Base-by-base conservation (phyloP, 1,139 yeast genomes). In the Protomyces inouyei region DNA sequence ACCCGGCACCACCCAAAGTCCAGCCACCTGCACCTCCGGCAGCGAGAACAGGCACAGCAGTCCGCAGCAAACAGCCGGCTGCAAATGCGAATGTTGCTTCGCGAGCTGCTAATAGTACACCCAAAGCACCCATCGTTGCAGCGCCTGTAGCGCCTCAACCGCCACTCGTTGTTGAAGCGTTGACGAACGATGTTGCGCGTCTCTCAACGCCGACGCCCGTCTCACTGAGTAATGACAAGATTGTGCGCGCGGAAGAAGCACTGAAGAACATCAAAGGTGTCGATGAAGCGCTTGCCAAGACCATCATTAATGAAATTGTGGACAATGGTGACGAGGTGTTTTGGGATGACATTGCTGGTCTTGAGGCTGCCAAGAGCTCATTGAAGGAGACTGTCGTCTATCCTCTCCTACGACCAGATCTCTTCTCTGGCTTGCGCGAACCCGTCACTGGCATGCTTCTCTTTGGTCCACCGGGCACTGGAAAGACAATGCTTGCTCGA, bases 401-500 rank as follows among this genome's bases (percentile, higher is more conserved):
- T 74, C 98, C 98, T 38, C 92, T 93, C 73, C 78, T 93, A 69
- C 81, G 98, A 59, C 98, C 98, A 0, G 98, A 93, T 75, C 78
- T 93, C 67, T 93, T 93, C 72, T 83, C 85, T 60, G 98, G 98
- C 0, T 78, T 93, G 66, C 80, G 98, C 70, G 98, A 93, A 74
- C 98, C 98, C 0, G 96, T 96, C 0, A 79, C 97, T 69, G 98
- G 98, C 8, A 92, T 93, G 97, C 78, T 93, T 35, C 77, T 93
- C 40, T 93, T 93, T 78, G 98, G 98, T 0, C 98, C 98, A 0
- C 98, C 98, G 0, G 98, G 98, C 21, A 93, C 98, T 0, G 98
- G 98, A 68, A 93, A 93, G 57, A 93, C 98, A 0, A 93, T 93
- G 97, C 80, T 93, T 71, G 98, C 98, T 0, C 80, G 97, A 69